Evolutionary conservation across 2,329 filamentous ascomycete genomes (phyloP), one percentile per base, ranked within the genome.

Genomic region (Alternaria incomplexa): DNA sequence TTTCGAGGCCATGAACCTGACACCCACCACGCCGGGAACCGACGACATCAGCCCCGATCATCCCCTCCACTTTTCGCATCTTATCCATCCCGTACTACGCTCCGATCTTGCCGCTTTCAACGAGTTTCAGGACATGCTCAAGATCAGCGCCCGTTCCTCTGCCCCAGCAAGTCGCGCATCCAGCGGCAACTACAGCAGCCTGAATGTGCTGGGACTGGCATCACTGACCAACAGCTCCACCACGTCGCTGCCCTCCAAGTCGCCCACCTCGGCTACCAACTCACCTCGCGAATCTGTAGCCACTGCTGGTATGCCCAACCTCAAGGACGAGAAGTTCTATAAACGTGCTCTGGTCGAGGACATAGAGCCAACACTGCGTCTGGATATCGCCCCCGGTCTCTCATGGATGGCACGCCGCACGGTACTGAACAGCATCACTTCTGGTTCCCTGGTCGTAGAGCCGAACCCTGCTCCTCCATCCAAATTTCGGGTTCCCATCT

Each of bases 261-360:
- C 75, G 9, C 67, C 75, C 20, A 68, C 58, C 28, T 66, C 66
- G 3, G 66, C 62, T 46, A 82, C 80, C 59, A 71, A 73, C 36
- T 82, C 67, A 57, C 78, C 73, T n/a, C 78, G 73, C 40, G 79
- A 80, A 25, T 70, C 72, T 20, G 58, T 68, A n/a, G 58, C 63
- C 25, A 64, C 65, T 20, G 58, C 65, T 20, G 63, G 63, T 2
- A 73, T 87, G 32, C 89, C 87, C 4, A 89, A 90, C 5, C 82
- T 99, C 44, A 97, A 96, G 75, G 96, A 98, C 60, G 93, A 91
- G 26, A 93, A 91, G 68, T 99, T 98, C 77, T 99, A 95, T 83
- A 98, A 98, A 82, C 90, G 96, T 50, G 90, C 90, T 6, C 81
- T 98, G 25, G 86, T 88, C 20, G 96, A 99, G 79, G 96, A 99